These are phyloP conservation scores for Begonia loranthoides DNA, from an alignment of 306 rosid species.

Conservation along the genomic window DNA sequence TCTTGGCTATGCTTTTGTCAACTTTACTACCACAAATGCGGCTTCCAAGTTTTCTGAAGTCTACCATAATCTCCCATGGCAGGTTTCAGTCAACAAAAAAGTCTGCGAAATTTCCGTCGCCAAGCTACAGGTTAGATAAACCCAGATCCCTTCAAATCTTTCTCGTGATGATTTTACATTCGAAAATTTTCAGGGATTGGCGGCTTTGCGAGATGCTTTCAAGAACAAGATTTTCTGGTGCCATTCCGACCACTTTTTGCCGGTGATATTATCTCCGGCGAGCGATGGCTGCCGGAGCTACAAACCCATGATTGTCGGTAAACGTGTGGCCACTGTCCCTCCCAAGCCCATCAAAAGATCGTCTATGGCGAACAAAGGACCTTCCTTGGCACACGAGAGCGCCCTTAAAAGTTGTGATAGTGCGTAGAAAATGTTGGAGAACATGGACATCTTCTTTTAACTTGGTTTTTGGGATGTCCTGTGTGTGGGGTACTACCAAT, in stretches of 20 bases:
- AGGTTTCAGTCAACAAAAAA: slow-evolving; percentile 14
- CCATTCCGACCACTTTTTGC: slow-evolving; percentile 19
- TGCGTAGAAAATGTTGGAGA: too few relatives aligned
- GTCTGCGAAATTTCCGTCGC: slow-evolving; percentile 34
- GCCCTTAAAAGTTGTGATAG: too few relatives aligned
- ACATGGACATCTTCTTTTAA: too few relatives aligned
- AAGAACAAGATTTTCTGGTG: slow-evolving; percentile 30
- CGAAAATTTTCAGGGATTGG: slow-evolving; percentile 25
- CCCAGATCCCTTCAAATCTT: background rate
- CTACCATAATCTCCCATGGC: slow-evolving; percentile 28
- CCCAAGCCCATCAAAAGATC: slow-evolving; percentile 1
- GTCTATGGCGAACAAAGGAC: background rate
- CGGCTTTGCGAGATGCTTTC: slow-evolving; percentile 11
- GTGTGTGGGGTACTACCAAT: too few relatives aligned
- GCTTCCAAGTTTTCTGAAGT: slow-evolving; percentile 19
- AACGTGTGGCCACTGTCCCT: slow-evolving; percentile 9
- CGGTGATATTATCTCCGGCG: slow-evolving; percentile 13
- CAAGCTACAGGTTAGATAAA: slow-evolving; percentile 22
- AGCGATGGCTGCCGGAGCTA: slow-evolving; percentile 21
- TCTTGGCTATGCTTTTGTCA: slow-evolving; percentile 60
- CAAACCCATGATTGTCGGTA: slow-evolving; percentile 3
- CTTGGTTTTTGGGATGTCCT: too few relatives aligned
- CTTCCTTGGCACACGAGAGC: background rate
- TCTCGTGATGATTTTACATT: background rate
- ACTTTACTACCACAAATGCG: slow-evolving; percentile 25